Evolutionary conservation across 495 filamentous ascomycete genomes (phyloP), one percentile per base, ranked within the genome.

Genomic region (Penicillium samsonianum): DNA sequence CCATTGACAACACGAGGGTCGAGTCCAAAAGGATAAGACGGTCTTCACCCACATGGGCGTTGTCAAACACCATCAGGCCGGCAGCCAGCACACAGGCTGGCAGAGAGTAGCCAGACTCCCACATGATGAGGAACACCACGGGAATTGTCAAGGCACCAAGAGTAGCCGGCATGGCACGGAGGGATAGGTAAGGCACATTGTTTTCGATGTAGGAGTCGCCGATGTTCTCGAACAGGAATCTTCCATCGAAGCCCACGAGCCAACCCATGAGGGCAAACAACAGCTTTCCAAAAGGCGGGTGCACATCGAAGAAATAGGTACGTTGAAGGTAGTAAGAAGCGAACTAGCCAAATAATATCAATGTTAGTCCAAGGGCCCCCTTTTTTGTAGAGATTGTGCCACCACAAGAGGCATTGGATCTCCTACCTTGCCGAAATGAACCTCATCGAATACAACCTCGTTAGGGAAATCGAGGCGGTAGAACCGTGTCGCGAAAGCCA

Each of bases 301-400:
- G 94, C 43, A 99, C 94, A 81, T 99, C 94, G 84, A 99, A 99
- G 84, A 99, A 99, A 78, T 98, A 99, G 28, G 91, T 98, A 69
- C 91, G 87, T 76, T 97, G 88, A 37, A 99, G 86, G 68, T 99
- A 99, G 74, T 97, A 95, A 14, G 91, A 96, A 55, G 91, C 92
- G 67, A 96, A 96, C 91, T 96, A 71, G 26, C 51, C 25, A 30
- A 26, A 53, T 30, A 38, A 49, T 28, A 46, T 41, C 44, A 30
- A 56, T 26, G 61, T 73, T 31, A 73, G 65, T 40, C 22, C 12
- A 3, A 23, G 2, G 1, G 54, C 31, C 55, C 53, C 55, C 35
- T 43, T 62, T 55, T 67, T 66, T 20, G 44, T 16, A 22, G 43
- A 14, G 31, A 43, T 17, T 51, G 28, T 17, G 41, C 12, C 12